phyloP scores from a whole-genome alignment of 1,139 yeast species.

The Geotrichum bryndzae region DNA sequence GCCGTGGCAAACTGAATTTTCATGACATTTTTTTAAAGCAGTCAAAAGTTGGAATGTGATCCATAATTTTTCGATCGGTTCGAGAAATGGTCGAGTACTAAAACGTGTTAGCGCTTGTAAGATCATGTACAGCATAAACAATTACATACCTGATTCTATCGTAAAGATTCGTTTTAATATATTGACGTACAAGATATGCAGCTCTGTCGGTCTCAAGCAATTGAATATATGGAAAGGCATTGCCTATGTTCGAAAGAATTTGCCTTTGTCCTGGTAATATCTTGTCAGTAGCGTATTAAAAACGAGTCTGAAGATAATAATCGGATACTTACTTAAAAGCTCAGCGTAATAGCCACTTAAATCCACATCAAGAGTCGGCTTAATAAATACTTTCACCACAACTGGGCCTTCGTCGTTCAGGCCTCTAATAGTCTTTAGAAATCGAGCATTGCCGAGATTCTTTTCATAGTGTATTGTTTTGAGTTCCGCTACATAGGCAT shows the following conservation, averaged over 20 bases:
- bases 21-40: conserved; percentile 60
- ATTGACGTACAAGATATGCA: conserved; percentile 81
- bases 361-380: conserved; percentile 50
- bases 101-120: conserved; percentile 7
- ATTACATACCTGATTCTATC: conserved; percentile 55
- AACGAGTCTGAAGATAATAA: not conserved
- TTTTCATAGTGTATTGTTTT: conserved; percentile 68
- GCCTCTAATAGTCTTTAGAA: conserved; percentile 80
- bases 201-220: conserved; percentile 88
- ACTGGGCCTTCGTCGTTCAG: conserved; percentile 58
- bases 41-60: conserved; percentile 70
- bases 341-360: conserved; percentile 27
- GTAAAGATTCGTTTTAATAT: conserved; percentile 68
- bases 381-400: conserved; percentile 74
- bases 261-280: conserved; percentile 35
- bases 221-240: conserved; percentile 64
- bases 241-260: conserved; percentile 44
- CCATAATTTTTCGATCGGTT: conserved; percentile 76
- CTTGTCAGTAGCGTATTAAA: not conserved
- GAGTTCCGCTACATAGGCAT: conserved; percentile 79
- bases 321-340: conserved; percentile 22
- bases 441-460: conserved; percentile 67
- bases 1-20: conserved; percentile 64
- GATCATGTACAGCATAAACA: not conserved
- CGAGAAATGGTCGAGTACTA: conserved; percentile 79